phyloP scores from a whole-genome alignment of 805 yeast species.

The Yamadazyma nakazawae region DNA sequence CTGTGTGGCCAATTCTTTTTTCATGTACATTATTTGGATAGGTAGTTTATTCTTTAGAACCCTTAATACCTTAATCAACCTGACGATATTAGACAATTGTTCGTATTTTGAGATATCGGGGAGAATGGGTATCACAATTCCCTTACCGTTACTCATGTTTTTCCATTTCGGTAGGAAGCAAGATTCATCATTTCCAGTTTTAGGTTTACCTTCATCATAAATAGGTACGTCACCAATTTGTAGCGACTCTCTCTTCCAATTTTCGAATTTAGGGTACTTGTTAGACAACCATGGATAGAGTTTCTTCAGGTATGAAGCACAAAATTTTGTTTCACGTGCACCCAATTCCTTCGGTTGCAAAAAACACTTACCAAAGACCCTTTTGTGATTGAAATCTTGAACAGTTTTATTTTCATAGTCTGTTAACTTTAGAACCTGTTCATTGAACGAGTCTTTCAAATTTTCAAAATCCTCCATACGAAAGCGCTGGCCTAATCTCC shows the following conservation, averaged over 20 bases:
- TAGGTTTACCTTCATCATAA: conserved; percentile 2
- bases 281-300: conserved; percentile 32
- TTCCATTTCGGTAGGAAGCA: conserved; percentile 17
- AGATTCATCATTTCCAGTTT: background rate
- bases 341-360: conserved; percentile 6
- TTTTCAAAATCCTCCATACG: conserved; percentile 11
- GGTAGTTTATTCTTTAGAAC: conserved; percentile 27
- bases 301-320: conserved; percentile 14
- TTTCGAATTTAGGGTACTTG: conserved; percentile 19
- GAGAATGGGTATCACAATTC: conserved; percentile 30
- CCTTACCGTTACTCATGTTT: conserved; percentile 21
- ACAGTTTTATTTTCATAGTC: conserved; percentile 17
- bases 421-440: conserved; percentile 6
- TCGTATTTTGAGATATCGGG: conserved; percentile 13
- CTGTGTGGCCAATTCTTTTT: conserved; percentile 6
- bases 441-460: conserved; percentile 11
- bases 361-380: conserved; percentile 28
- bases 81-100: conserved; percentile 18
- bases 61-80: conserved; percentile 25
- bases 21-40: conserved; percentile 22
- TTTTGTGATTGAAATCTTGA: conserved; percentile 19
- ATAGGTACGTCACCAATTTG: conserved; percentile 13
- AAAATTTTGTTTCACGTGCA: conserved; percentile 6
- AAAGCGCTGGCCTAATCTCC: conserved; percentile 12
- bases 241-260: conserved; percentile 15